Evolutionary conservation across 257 asterid species (phyloP), one percentile per base, ranked within the genome.

Genomic region (Henckelia pumila): DNA sequence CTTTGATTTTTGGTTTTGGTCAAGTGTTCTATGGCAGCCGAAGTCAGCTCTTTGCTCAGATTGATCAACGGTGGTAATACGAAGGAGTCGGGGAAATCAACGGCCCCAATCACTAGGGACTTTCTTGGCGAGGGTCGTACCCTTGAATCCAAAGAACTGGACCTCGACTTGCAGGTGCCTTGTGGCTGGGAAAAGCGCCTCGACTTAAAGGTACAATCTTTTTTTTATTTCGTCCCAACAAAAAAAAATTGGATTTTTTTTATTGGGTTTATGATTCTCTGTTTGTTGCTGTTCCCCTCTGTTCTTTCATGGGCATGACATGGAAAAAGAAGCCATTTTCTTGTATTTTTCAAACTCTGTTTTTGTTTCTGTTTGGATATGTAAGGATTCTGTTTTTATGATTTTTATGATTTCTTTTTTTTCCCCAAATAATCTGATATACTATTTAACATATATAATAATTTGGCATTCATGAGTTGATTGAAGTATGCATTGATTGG

Each of bases 181-280:
- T 82, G 77, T 59, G 98, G 98, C 50, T 92, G 96, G 97, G 98
- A 92, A 71, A 92, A 92, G 63, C 86, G 92, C 44, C 93, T 92
- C 16, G 98, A 92, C 70, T 58, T 92, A 29, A 88, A 86, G 92
- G 98, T 92, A 63, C 35, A 40, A 62, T 11, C 17, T 7, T 67
- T 8, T 55, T 1, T 2, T 5, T 20, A 17, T 6, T 49, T 2
- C 1, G 13, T n/a, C 52, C 52, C 52, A 40, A 4, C 19, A 40
- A 40, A 40, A n/a, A n/a, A n/a, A n/a, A n/a, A n/a, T n/a, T n/a
- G n/a, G n/a, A n/a, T n/a, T 35, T 24, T 23, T 4, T 28, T 13
- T 9, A 17, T 20, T 37, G 13, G 10, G 2, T 28, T 23, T 64
- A 20, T 8, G 10, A 17, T 7, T 65, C 47, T 58, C 20, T 24